Conservation (phyloP, 2,329 filamentous ascomycete genomes). For the Exophiala oligosperma region DNA sequence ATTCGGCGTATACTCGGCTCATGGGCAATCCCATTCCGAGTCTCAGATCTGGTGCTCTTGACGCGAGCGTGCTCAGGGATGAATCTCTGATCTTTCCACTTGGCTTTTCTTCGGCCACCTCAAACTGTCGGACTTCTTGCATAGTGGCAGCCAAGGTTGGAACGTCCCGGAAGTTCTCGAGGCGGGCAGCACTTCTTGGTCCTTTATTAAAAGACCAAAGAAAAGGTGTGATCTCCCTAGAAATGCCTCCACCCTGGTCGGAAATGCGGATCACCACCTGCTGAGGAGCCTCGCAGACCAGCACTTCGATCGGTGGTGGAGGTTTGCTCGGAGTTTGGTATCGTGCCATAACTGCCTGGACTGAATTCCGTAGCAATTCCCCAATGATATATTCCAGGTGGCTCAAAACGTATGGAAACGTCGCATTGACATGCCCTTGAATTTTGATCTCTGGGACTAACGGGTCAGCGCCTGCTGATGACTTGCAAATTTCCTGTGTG, state of each 20-base stretch:
- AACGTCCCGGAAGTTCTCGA: slow-evolving; percentile 84
- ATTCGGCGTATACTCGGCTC: slow-evolving; percentile 93
- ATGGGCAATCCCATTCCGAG: slow-evolving; percentile 92
- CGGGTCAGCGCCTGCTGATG: slow-evolving; percentile 70
- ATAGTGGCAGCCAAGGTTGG: slow-evolving; percentile 91
- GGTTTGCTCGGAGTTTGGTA: slow-evolving; percentile 50
- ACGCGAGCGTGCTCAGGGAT: slow-evolving; percentile 77
- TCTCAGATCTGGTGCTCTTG: slow-evolving; percentile 79
- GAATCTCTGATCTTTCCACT: slow-evolving; percentile 49
- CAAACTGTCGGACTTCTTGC: slow-evolving; percentile 61
- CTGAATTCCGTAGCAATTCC: slow-evolving; percentile 89
- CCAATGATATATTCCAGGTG: slow-evolving; percentile 97
- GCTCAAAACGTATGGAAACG: slow-evolving; percentile 93
- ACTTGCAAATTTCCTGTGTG: slow-evolving; percentile 70
- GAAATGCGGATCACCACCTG: slow-evolving; percentile 96
- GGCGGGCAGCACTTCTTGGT: slow-evolving; percentile 70
- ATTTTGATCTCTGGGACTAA: slow-evolving; percentile 78
- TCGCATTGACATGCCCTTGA: slow-evolving; percentile 81
- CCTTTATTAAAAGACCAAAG: slow-evolving; percentile 98
- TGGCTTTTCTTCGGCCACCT: slow-evolving; percentile 13
- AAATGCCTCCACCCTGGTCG: slow-evolving; percentile 90
- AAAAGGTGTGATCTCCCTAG: slow-evolving; percentile 79
- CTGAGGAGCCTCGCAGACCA: slow-evolving; percentile 89
- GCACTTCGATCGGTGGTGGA: slow-evolving; percentile 85
- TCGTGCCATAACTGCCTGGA: slow-evolving; percentile 85